phyloP scores from a whole-genome alignment of 306 rosid species.

The Canavalia gladiata region DNA sequence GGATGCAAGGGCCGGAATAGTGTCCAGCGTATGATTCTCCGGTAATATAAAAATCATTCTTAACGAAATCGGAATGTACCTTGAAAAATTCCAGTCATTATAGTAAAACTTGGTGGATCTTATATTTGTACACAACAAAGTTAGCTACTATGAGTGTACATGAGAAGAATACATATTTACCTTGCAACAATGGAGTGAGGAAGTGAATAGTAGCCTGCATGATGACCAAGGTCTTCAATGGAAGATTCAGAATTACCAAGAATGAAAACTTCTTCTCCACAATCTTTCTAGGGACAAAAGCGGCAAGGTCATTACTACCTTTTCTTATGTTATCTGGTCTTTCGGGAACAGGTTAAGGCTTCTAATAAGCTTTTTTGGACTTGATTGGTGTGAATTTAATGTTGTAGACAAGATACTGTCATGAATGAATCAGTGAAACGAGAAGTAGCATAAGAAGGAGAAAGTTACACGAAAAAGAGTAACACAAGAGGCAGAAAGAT shows the following conservation, averaged over 20 bases:
- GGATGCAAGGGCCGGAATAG: slow-evolving; percentile 90
- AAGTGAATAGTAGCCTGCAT: slow-evolving; percentile 87
- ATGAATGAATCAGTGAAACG: background rate
- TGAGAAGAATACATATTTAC: slow-evolving; percentile 12
- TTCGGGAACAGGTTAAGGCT: slow-evolving; percentile 74
- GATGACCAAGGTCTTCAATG: slow-evolving; percentile 79
- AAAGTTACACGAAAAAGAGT: slow-evolving; percentile 45
- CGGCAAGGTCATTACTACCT: background rate
- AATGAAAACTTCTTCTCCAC: slow-evolving; percentile 71
- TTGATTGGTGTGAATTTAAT: slow-evolving; percentile 2
- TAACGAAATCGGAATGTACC: slow-evolving; percentile 65
- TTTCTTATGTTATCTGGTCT: slow-evolving; percentile 56
- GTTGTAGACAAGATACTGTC: slow-evolving; percentile 38
- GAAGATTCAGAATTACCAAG: slow-evolving; percentile 59
- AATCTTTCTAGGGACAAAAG: slow-evolving; percentile 51
- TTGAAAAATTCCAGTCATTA: slow-evolving; percentile 70
- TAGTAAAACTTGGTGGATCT: background rate
- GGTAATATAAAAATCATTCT: slow-evolving; percentile 84
- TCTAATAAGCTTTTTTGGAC: slow-evolving; percentile 74
- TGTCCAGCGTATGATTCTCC: slow-evolving; percentile 98
- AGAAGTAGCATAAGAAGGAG: slow-evolving; percentile 46
- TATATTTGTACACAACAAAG: background rate
- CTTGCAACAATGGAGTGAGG: slow-evolving; percentile 79
- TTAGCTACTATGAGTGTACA: background rate
- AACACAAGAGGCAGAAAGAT: slow-evolving; percentile 44